Base-by-base conservation (phyloP, 163 green algal species). In the Chlorella variabilis region DNA sequence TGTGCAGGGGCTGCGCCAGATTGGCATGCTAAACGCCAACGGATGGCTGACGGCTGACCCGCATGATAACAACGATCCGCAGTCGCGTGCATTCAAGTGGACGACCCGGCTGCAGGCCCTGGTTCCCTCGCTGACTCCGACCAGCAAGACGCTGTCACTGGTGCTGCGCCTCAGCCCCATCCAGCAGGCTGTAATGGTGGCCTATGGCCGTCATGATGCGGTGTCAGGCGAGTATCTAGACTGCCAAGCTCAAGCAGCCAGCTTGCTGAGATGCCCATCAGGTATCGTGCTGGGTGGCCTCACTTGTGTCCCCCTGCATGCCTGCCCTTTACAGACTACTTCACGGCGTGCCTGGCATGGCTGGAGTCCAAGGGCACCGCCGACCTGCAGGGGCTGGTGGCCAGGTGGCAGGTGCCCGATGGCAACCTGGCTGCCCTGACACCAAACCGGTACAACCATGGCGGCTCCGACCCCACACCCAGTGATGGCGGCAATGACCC, bases 101-200 rank as follows among this genome's bases (percentile, higher is more conserved):
- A 70, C 71, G 4, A 31, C 25, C 18, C 23, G 29, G 18, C 71
- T 79, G 34, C 39, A 79, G 71, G n/a, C 21, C 7, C 38, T 58
- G 33, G 39, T 80, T 54, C 73, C 73, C 73, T 80, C 38, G 54
- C 54, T 80, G 54, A 45, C 54, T 34, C 39, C 54, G 36, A 59
- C 33, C 51, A 71, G 54, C 73, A 69, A 69, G 56, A 70, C 73
- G 33, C 4, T 70, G 13, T 71, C 56, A 13, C 73, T 80, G 38
- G 73, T 69, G 9, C 73, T 80, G 51, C 62, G 62, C 51, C 59
- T 69, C n/a, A 70, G 51, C 51, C 59, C 59, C 73, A 80, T 80
- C 54, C 73, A 69, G 56, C 73, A 80, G 38, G 29, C 56, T 27
- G 20, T 80, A 27, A 41, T 45, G 13, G 73, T 80, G 54, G 73